phyloP scores from a whole-genome alignment of 306 rosid genomes.

The Benincasa hispida region DNA sequence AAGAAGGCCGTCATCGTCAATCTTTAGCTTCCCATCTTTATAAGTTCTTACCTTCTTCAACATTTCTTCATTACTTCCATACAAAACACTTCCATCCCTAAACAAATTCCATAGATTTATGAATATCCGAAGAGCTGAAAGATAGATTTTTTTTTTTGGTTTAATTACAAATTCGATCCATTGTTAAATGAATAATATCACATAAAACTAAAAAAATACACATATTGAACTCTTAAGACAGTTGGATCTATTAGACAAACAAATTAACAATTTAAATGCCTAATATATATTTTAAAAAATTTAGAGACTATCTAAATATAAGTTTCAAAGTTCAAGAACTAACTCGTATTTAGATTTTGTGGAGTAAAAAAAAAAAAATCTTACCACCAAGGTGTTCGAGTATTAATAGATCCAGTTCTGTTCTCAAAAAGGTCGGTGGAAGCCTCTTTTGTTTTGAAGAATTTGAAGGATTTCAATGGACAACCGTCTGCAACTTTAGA shows the following conservation, averaged over 20 bases:
- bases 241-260: too few relatives aligned
- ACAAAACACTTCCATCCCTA: constrained; percentile 70
- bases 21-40: constrained; percentile 53
- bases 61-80: constrained; percentile 43
- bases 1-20: constrained; percentile 44
- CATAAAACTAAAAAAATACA: too few relatives aligned
- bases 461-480: constrained; percentile 56
- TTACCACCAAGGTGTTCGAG: constrained; percentile 81
- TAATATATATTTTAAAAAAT: too few relatives aligned
- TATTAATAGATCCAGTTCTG: constrained; percentile 29
- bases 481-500: constrained; percentile 33
- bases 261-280: too few relatives aligned
- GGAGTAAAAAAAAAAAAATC: background rate
- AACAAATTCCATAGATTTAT: background rate
- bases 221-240: too few relatives aligned
- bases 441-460: constrained; percentile 38
- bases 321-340: too few relatives aligned
- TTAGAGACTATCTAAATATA: too few relatives aligned
- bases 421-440: constrained; percentile 15
- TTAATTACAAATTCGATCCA: too few relatives aligned
- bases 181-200: too few relatives aligned
- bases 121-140: background rate
- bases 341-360: too few relatives aligned
- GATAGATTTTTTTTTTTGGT: too few relatives aligned
- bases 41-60: constrained; percentile 48